Evolutionary conservation across 306 rosid genomes (phyloP).

Genomic region (Trifolium pratense): DNA sequence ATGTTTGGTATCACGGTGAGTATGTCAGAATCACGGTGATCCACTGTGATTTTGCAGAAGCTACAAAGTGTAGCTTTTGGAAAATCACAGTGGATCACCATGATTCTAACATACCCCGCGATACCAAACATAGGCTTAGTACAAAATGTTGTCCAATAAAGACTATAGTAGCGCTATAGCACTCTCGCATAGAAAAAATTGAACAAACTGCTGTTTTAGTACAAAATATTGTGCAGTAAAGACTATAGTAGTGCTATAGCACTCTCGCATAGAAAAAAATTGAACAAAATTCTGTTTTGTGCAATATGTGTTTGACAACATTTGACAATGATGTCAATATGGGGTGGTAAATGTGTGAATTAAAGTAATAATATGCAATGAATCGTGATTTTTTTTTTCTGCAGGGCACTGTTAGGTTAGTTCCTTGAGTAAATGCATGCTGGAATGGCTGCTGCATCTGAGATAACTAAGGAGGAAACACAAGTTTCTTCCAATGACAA

Average conservation of each 20-base stretch:
- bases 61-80: too few relatives aligned
- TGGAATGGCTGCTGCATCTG: slow-evolving; percentile 54
- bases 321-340: slow-evolving; percentile 3
- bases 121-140: too few relatives aligned
- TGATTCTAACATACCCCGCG: too few relatives aligned
- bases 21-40: too few relatives aligned
- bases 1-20: too few relatives aligned
- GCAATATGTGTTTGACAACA: background rate
- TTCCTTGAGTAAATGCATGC: slow-evolving; percentile 22
- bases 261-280: background rate
- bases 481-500: slow-evolving; percentile 37
- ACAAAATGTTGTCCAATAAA: background rate
- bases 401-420: slow-evolving; percentile 27
- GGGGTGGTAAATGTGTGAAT: slow-evolving; percentile 29
- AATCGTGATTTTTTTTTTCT: slow-evolving; percentile 24
- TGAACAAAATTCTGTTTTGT: background rate
- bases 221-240: too few relatives aligned
- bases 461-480: slow-evolving; percentile 39
- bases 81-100: too few relatives aligned
- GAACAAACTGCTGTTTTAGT: too few relatives aligned
- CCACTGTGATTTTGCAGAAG: too few relatives aligned
- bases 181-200: too few relatives aligned
- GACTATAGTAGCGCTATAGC: too few relatives aligned
- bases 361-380: slow-evolving; percentile 25
- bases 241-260: too few relatives aligned